Evolutionary conservation across 148 eudicot genomes (phyloP).

Genomic region (Rhododendron griersonianum): DNA sequence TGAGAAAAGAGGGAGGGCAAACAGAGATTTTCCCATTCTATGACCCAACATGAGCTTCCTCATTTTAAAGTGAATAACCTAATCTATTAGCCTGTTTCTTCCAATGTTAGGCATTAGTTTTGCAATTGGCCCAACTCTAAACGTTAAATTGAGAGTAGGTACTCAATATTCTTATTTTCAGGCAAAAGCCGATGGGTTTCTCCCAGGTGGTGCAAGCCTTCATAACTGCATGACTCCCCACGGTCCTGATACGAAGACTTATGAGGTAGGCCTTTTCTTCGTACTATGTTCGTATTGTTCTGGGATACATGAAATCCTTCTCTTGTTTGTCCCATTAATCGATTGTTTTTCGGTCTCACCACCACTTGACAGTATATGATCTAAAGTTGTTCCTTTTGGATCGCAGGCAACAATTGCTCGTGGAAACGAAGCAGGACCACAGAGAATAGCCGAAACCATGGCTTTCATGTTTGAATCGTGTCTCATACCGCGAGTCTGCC

Average conservation of each 20-base stretch:
- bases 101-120: not conserved
- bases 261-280: conserved; percentile 50
- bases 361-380: not conserved
- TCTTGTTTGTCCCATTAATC: not conserved
- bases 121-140: not conserved
- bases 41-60: not conserved
- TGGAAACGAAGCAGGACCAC: conserved; percentile 69
- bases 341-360: not conserved
- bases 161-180: conserved; percentile 20
- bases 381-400: not conserved
- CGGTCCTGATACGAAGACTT: conserved; percentile 97
- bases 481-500: conserved; percentile 81
- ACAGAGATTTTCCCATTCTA: not conserved
- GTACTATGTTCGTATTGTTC: not conserved
- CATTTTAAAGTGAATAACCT: not conserved
- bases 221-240: conserved; percentile 99
- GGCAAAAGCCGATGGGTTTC: conserved; percentile 99
- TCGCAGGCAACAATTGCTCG: conserved; percentile 66
- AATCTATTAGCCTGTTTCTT: not conserved
- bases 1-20: not conserved
- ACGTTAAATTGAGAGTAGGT: not conserved
- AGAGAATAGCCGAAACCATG: conserved; percentile 64
- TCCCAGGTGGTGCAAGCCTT: conserved; percentile 94
- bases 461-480: conserved; percentile 99
- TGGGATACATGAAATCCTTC: not conserved